phyloP scores from a whole-genome alignment of 2,329 filamentous ascomycete species.

The Microdochium nivale region DNA sequence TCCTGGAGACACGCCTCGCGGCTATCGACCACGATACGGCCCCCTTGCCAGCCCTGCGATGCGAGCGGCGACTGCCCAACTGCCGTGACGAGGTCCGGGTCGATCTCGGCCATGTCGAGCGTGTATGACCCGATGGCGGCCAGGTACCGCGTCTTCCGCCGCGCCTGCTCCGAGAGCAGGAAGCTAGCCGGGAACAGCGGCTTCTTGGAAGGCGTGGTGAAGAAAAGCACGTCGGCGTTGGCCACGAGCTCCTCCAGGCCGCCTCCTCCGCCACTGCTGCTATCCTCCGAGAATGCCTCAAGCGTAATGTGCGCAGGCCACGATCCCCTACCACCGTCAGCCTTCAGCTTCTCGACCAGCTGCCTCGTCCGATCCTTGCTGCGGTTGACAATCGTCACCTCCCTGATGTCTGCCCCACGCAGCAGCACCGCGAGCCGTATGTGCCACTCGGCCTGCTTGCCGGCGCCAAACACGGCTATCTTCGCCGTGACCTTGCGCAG shows the following conservation, averaged over 20 bases:
- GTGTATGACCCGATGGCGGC: conserved; percentile 44
- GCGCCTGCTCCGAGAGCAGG: conserved; percentile 26
- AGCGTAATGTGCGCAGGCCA: background rate
- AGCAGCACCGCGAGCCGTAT: conserved; percentile 56
- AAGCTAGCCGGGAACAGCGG: conserved; percentile 50
- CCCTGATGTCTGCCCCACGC: conserved; percentile 13
- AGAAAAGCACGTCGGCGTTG: conserved; percentile 54
- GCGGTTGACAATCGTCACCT: conserved; percentile 24
- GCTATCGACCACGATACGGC: conserved; percentile 42
- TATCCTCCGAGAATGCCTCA: background rate
- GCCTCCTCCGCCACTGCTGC: background rate
- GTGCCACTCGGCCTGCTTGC: conserved; percentile 66
- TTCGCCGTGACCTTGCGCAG: conserved; percentile 26
- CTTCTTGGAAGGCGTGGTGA: conserved; percentile 47
- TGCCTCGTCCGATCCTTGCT: conserved; percentile 14
- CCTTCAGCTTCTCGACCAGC: conserved; percentile 34
- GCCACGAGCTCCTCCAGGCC: conserved; percentile 45
- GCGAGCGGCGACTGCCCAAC: conserved; percentile 10
- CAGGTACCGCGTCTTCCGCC: conserved; percentile 30
- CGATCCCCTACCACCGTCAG: conserved; percentile 20
- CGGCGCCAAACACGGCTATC: conserved; percentile 59
- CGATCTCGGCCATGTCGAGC: conserved; percentile 58
- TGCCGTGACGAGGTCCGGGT: conserved; percentile 51
- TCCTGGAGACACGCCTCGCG: conserved; percentile 53
- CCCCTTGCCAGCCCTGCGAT: conserved; percentile 2